These are phyloP conservation scores for Dovyalis caffra DNA, from an alignment of 345 rosid species.

Conservation along the genomic window DNA sequence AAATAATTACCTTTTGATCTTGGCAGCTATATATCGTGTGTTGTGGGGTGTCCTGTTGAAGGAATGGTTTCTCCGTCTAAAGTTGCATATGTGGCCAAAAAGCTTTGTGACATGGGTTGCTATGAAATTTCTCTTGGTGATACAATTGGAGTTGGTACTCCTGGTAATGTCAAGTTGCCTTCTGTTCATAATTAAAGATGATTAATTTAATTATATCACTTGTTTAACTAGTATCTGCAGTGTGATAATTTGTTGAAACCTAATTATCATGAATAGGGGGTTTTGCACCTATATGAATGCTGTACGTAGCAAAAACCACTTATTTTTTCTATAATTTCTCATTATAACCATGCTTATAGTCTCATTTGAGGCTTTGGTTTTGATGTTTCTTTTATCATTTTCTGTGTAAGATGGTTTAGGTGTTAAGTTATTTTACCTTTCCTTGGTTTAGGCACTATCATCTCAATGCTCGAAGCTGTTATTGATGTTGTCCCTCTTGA, in stretches of 20 bases:
- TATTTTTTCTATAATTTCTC: too few species aligned
- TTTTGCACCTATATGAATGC: too few species aligned
- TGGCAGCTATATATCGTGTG: conserved; percentile 90
- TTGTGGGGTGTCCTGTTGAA: conserved; percentile 85
- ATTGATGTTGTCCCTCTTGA: conserved; percentile 70
- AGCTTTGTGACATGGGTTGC: conserved; percentile 90
- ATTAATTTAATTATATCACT: too few species aligned
- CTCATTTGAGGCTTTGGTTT: neutral
- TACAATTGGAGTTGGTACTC: conserved; percentile 90
- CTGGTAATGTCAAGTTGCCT: conserved; percentile 50
- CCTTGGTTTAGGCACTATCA: conserved; percentile 54
- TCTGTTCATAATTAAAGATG: too few species aligned
- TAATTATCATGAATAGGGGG: too few species aligned
- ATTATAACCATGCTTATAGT: too few species aligned
- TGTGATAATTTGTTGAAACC: too few species aligned
- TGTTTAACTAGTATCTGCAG: too few species aligned
- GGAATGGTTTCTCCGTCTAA: conserved; percentile 37
- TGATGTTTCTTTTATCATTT: neutral
- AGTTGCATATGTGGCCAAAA: conserved; percentile 89
- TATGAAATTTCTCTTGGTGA: conserved; percentile 88
- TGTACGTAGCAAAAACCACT: too few species aligned
- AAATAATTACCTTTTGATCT: conserved; percentile 15
- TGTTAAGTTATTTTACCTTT: neutral
- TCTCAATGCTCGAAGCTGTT: conserved; percentile 90
- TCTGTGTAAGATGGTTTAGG: too few species aligned